Evolutionary conservation across 169 alveolate genomes (phyloP), one percentile per base, ranked within the genome.

Genomic region (Eimeria sp.): DNA sequence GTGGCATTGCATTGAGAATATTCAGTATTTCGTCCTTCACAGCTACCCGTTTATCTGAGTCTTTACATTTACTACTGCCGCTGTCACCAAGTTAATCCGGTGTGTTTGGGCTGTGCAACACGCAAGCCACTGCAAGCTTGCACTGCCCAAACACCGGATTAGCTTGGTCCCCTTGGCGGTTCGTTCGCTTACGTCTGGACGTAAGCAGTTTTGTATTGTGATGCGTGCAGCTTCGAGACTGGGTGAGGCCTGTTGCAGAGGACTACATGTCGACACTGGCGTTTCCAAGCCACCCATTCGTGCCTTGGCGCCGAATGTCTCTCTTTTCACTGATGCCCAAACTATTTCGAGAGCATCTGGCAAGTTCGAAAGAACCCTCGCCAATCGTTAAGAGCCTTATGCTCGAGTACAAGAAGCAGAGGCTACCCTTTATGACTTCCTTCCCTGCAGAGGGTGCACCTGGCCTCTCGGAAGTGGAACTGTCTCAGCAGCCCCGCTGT

Each of bases 281-380:
- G 34, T 86, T 86, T 61, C 92, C 92, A 63, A 86, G 92, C 92
- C 92, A 86, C 80, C 75, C 75, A 6, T 86, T 86, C 49, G 92
- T 86, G 78, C 92, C 92, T 13, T 58, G 80, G 80, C 78, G 80
- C 63, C 92, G 92, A 13, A 58, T 86, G 80, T 49, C 92, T 57
- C 61, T 63, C n/a, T 63, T 86, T 0, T 58, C 92, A 22, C 92
- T 86, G 57, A 34, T 86, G 58, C 92, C 92, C 13, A 70, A 78
- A 63, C 63, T 86, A 43, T 86, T 86, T 63, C 80, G 92, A 18
- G 92, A 86, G 43, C 92, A 86, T 43, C 78, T 86, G 16, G 80
- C 80, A 2, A 78, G 92, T 18, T 86, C 92, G 20, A 86, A 34
- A 43, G 92, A 86, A 70, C 92, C 92, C 47, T 57, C 92, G 82